Conservation (phyloP, 805 yeast species). For the Metschnikowia kunwiensis region DNA sequence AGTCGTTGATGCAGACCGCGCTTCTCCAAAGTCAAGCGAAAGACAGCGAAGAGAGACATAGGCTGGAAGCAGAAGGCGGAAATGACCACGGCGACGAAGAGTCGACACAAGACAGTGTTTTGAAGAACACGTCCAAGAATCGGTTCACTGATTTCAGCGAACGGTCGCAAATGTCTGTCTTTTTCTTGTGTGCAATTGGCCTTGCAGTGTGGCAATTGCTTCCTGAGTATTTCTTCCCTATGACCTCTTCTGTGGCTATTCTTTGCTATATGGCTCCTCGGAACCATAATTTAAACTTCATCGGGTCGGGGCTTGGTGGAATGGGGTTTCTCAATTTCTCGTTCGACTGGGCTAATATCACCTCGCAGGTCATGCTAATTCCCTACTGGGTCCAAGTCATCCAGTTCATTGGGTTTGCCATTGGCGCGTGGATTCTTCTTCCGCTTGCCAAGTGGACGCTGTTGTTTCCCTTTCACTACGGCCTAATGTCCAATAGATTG, state of each 20-base stretch:
- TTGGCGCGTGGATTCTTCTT: constrained; percentile 48
- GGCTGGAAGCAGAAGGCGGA: neutral
- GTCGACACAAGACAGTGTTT: neutral
- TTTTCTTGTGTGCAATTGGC: constrained; percentile 29
- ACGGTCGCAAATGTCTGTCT: constrained; percentile 35
- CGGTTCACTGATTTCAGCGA: neutral
- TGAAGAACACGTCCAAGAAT: neutral
- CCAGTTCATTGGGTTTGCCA: constrained; percentile 45
- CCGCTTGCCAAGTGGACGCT: constrained; percentile 48
- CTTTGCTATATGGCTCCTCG: constrained; percentile 49
- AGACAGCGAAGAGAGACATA: constrained; percentile 4
- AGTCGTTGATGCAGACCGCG: constrained; percentile 50
- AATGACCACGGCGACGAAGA: neutral
- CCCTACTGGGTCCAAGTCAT: constrained; percentile 53
- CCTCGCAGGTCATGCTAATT: constrained; percentile 47
- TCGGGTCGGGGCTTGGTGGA: constrained; percentile 54
- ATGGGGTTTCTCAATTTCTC: constrained; percentile 48
- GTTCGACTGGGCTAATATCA: constrained; percentile 53
- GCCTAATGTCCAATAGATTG: constrained; percentile 47
- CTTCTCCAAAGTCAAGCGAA: constrained; percentile 24
- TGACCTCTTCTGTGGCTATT: constrained; percentile 47
- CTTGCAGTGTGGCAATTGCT: constrained; percentile 43
- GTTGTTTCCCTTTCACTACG: constrained; percentile 29
- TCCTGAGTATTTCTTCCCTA: constrained; percentile 48
- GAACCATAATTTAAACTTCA: constrained; percentile 38